A percentile compares a stretch with the other conserved stretches of the same genome.
Evolutionary conservation across 2,329 filamentous ascomycete genomes (phyloP).

Genomic region (Xylaria sp.): DNA sequence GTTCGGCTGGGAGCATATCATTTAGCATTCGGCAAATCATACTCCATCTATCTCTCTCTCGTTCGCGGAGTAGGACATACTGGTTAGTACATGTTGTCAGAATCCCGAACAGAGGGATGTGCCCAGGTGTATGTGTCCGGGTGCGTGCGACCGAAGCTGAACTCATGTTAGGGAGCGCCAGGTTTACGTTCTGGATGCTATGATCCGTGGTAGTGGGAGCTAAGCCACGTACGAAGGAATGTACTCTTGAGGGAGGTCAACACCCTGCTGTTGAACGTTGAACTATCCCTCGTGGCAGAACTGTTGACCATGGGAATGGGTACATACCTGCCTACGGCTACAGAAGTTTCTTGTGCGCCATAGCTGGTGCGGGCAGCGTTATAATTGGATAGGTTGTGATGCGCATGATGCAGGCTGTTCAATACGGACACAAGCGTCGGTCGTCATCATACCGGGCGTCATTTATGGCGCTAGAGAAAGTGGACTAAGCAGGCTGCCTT

Average conservation of each 20-base stretch:
- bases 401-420: not conserved
- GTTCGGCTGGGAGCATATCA: not conserved
- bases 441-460: not conserved
- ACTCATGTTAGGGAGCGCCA: not conserved
- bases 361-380: not conserved
- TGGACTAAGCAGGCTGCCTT: not conserved
- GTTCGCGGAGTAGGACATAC: too few relatives aligned
- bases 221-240: not conserved
- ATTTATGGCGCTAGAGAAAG: not conserved
- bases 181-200: not conserved
- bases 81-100: not conserved
- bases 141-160: not conserved
- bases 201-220: too few relatives aligned
- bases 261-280: too few relatives aligned
- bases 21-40: not conserved
- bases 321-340: not conserved
- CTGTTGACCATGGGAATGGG: too few relatives aligned
- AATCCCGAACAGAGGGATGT: not conserved
- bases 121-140: not conserved
- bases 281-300: too few relatives aligned
- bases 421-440: not conserved
- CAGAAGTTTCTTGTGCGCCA: not conserved
- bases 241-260: not conserved
- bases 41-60: not conserved
- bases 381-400: not conserved